Evolutionary conservation across 179 eudicot genomes (phyloP), one percentile per base, ranked within the genome.

Genomic region (Heliamphora pulchella): DNA sequence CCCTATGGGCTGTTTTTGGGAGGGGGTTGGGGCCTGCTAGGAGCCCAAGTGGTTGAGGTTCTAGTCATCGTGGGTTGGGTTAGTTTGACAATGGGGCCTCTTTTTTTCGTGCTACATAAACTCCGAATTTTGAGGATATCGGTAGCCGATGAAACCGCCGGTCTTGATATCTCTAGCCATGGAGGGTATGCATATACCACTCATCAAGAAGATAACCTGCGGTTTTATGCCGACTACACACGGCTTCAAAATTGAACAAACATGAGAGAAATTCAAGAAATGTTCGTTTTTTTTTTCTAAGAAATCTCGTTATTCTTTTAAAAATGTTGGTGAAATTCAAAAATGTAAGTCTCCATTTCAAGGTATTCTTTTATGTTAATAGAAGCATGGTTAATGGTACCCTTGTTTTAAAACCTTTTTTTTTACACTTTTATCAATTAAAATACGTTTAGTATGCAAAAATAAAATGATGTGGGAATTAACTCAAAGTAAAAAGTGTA

Each of bases 121-220:
- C 83, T 91, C 53, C 54, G 79, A 79, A 79, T 91, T 15, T 50
- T 91, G 80, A 88, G 96, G 78, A 91, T 89, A 76, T 88, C 93
- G 0, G 51, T 8, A 2, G 92, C 84, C 39, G 93, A 91, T 0
- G 96, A 91, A 84, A 81, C 90, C 65, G 92, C 92, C 10, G 96
- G 96, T 31, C 92, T 90, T 15, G 93, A 91, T 61, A 86, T 91
- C 80, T 89, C 96, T 0, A 89, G 96, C 75, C 96, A 91, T 80
- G 96, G 93, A 53, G 96, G 96, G 14, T 91, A 86, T 79, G 96
- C 96, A 8, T 91, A 91, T 77, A 79, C 83, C 74, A 85, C 89
- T 53, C 86, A 85, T 58, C 82, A 79, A 67, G 89, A 88, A 41
- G 90, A 88, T 1, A 80, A 66, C 46, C 87, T 89, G 8, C 82